Percentiles rank a stretch among this genome's conserved stretches.
phyloP scores from a whole-genome alignment of 2,329 filamentous ascomycete species.

The Colletotrichum sp. region DNA sequence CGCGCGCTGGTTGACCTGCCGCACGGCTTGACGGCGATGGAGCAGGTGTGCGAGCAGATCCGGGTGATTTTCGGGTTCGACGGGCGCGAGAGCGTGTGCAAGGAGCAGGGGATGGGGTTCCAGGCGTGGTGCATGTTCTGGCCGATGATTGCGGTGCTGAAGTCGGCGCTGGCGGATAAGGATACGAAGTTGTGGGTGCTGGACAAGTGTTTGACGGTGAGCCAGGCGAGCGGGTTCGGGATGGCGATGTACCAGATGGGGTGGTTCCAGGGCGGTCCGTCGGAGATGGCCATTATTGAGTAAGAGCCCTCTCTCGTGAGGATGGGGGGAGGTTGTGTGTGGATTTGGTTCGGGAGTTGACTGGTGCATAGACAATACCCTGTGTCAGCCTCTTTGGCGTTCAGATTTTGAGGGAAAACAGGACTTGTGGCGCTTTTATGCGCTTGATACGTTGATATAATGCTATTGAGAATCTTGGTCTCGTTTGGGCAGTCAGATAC shows the following conservation, averaged over 20 bases:
- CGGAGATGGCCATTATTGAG: neutral
- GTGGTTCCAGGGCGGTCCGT: neutral
- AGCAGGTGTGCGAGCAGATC: conserved; percentile 15
- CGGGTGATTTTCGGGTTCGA: conserved; percentile 6
- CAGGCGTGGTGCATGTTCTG: conserved; percentile 17
- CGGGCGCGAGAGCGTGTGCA: neutral
- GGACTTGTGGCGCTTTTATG: neutral
- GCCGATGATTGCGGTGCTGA: conserved; percentile 7
- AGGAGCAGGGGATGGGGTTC: neutral
- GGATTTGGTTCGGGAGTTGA: neutral
- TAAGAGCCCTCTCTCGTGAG: neutral
- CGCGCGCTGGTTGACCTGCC: neutral
- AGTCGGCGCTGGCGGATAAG: neutral
- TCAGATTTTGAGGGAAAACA: neutral
- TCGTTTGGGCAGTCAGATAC: neutral
- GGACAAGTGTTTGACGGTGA: neutral
- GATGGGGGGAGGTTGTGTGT: neutral
- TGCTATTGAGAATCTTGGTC: neutral
- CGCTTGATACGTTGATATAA: neutral
- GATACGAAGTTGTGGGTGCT: neutral
- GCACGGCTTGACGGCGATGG: conserved; percentile 11
- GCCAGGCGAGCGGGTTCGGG: conserved; percentile 11
- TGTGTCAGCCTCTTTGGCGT: neutral
- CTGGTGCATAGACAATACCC: neutral
- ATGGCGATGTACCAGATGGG: conserved; percentile 8